Evolutionary conservation across 768 basidiomycete genomes (phyloP).

Genomic region (Chalciporus sphaerocephalus): DNA sequence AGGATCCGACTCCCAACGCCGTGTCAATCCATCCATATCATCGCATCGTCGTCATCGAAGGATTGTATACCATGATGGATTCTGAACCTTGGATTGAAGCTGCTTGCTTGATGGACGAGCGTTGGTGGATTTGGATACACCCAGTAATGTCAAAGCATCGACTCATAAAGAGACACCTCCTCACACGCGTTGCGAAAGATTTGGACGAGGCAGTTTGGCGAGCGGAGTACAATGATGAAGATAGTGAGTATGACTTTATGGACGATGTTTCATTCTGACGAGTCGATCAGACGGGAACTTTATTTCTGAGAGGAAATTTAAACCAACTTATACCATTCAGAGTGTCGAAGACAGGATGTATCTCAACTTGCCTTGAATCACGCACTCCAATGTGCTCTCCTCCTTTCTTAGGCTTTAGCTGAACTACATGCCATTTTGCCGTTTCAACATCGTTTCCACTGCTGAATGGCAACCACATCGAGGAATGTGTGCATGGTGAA

Average conservation of each 20-base stretch:
- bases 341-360: conserved; percentile 40
- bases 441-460: too few relatives aligned
- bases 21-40: conserved; percentile 57
- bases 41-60: conserved; percentile 83
- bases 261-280: background rate
- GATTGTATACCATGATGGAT: conserved; percentile 80
- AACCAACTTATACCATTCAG: conserved; percentile 37
- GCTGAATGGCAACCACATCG: too few relatives aligned
- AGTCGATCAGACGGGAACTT: conserved; percentile 40
- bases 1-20: conserved; percentile 71
- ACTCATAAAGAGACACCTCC: conserved; percentile 69
- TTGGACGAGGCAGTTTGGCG: conserved; percentile 62
- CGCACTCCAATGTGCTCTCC: too few relatives aligned
- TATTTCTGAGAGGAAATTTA: conserved; percentile 34
- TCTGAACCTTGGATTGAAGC: conserved; percentile 69
- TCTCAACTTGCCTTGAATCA: conserved; percentile 4
- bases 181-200: conserved; percentile 67
- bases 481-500: too few relatives aligned
- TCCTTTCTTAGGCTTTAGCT: too few relatives aligned
- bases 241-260: conserved; percentile 49
- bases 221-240: conserved; percentile 73
- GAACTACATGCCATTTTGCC: too few relatives aligned
- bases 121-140: conserved; percentile 69
- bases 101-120: conserved; percentile 63
- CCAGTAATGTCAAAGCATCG: conserved; percentile 51